phyloP scores from a whole-genome alignment of 139 green algal species.

The Limnomonas spitsbergensis region DNA sequence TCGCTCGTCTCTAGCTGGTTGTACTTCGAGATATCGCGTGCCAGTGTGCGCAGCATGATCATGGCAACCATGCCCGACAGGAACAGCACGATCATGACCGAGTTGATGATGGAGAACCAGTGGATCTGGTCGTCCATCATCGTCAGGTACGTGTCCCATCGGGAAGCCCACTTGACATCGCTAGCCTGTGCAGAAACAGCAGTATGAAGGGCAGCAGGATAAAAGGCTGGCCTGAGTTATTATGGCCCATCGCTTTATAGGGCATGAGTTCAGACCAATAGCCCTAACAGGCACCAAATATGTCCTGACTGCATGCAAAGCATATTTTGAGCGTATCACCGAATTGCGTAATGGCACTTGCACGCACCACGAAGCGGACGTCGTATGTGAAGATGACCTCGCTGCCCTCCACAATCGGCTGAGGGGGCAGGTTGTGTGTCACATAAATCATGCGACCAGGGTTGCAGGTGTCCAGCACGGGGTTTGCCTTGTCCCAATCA shows the following conservation, averaged over 20 bases:
- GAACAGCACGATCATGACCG: conserved; percentile 99
- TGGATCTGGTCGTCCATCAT: conserved; percentile 96
- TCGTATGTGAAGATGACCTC: conserved; percentile 98
- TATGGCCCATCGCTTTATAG: too few species aligned
- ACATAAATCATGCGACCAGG: conserved; percentile 75
- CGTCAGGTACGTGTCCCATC: conserved; percentile 98
- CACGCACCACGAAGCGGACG: conserved; percentile 75
- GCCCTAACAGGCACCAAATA: too few species aligned
- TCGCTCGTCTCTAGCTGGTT: conserved; percentile 93
- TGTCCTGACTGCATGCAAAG: too few species aligned
- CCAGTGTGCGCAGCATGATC: conserved; percentile 97
- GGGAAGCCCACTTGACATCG: conserved; percentile 91
- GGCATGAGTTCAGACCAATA: too few species aligned
- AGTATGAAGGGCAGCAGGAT: background rate
- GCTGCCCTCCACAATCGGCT: conserved; percentile 74
- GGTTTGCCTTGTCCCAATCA: conserved; percentile 60
- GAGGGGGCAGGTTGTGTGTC: conserved; percentile 65
- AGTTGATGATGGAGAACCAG: conserved; percentile 99
- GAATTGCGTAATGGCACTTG: too few species aligned
- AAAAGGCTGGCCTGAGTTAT: background rate
- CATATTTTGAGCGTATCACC: too few species aligned
- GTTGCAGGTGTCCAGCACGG: conserved; percentile 88
- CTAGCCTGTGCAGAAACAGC: conserved; percentile 34
- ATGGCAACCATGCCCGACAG: conserved; percentile 97
- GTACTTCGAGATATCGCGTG: conserved; percentile 94